Evolutionary conservation across 208 protist genomes (phyloP).

Genomic region (Herpetomonas samuelpessoai): DNA sequence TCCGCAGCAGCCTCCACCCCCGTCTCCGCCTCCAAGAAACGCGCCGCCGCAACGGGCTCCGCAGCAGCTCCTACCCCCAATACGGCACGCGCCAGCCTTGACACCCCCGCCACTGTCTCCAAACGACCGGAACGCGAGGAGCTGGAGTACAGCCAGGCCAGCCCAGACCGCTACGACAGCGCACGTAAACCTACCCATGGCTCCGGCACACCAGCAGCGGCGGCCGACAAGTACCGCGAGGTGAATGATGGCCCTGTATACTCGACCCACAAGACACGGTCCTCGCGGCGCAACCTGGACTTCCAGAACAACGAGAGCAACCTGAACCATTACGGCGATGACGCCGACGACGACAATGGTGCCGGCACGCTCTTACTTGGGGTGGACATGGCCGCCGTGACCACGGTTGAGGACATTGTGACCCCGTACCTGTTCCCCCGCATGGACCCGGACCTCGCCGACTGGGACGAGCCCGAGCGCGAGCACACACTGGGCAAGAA

Average conservation of each 20-base stretch:
- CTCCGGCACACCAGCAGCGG: too few species aligned
- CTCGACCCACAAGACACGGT: background rate
- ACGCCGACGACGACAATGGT: constrained; percentile 5
- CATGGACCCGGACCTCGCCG: constrained; percentile 32
- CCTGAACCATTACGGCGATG: constrained; percentile 1
- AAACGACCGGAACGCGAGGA: constrained; percentile 10
- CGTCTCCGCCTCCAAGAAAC: too few species aligned
- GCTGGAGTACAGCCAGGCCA: constrained; percentile 7
- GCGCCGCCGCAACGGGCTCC: too few species aligned
- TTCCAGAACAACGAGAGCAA: constrained; percentile 4
- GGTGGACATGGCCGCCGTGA: constrained; percentile 5
- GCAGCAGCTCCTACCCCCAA: too few species aligned
- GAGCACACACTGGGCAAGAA: constrained; percentile 1
- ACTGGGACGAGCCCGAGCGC: constrained; percentile 15
- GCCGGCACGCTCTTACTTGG: background rate
- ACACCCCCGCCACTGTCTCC: constrained; percentile 15
- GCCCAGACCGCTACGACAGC: constrained; percentile 1
- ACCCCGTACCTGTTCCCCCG: constrained; percentile 26
- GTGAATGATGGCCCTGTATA: background rate
- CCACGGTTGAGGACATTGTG: constrained; percentile 3
- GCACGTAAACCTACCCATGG: background rate
- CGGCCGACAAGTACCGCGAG: background rate
- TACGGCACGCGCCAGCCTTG: background rate
- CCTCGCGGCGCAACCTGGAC: background rate
- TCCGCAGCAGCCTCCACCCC: too few species aligned